Evolutionary conservation across 805 yeast genomes (phyloP).

Genomic region (Lipomyces yamanashiensis): DNA sequence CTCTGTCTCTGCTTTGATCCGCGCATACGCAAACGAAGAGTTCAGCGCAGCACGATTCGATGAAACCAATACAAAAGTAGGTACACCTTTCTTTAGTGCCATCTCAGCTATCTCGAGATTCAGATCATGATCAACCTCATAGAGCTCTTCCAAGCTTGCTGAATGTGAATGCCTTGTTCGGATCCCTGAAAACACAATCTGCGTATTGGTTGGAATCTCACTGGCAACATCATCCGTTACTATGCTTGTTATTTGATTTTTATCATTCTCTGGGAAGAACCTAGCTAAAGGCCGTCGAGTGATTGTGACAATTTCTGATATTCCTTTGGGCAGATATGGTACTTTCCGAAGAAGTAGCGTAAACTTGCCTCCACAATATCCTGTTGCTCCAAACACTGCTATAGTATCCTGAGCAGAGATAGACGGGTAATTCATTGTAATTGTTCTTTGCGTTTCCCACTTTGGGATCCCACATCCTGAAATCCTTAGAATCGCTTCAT

Average conservation of each 20-base stretch:
- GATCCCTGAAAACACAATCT: background rate
- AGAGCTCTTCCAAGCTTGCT: background rate
- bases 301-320: background rate
- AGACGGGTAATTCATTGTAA: background rate
- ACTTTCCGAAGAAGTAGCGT: background rate
- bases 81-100: background rate
- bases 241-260: background rate
- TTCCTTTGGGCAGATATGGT: background rate
- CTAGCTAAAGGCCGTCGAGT: background rate
- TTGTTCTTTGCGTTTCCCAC: background rate
- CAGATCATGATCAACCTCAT: background rate
- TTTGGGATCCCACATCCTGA: background rate
- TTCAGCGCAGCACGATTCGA: background rate
- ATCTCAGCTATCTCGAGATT: background rate
- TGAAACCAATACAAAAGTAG: background rate
- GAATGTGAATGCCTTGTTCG: background rate
- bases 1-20: background rate
- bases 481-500: background rate
- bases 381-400: background rate
- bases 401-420: background rate
- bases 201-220: background rate
- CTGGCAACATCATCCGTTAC: background rate
- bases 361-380: background rate
- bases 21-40: background rate
- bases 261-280: background rate